Evolutionary conservation across 2,329 filamentous ascomycete species (phyloP), one percentile per base, ranked within the genome.

Genomic region (Talaromyces atroroseus): DNA sequence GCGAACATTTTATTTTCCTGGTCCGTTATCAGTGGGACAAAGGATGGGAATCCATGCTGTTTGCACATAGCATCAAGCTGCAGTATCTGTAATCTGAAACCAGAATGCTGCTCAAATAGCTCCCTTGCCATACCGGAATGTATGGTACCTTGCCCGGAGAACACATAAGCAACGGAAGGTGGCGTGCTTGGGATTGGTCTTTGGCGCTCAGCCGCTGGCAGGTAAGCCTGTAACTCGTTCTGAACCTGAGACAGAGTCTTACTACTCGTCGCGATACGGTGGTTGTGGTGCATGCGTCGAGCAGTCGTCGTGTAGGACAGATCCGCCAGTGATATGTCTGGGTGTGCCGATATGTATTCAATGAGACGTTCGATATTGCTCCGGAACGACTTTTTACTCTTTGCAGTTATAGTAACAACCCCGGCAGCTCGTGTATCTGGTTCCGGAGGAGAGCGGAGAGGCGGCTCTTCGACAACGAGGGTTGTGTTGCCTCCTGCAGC

Each of bases 291-390:
- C 14, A 82, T 79, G 45, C 80, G 79, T 24, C 84, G 78, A 11
- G 85, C 84, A 1, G 83, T 86, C 0, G 80, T 83, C 1, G 82
- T 83, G 69, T 86, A 87, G 0, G 83, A 79, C 1, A 87, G 68
- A 53, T 81, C 71, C 0, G 77, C 74, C 2, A 86, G 63, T 0
- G 78, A 77, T 0, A 63, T 40, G 0, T 76, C 76, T 5, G 78
- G 74, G 0, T 79, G 73, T 20, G 29, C 2, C 8, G 36, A 40
- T 1, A 56, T 3, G 21, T 29, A 51, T 18, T 38, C 16, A 14
- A 47, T n/a, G 11, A 56, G 32, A 5, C 23, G 21, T 20, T 21
- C 18, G 7, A 47, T 29, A 36, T 49, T 79, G 71, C 6, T 78
- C 75, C 57, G 86, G 2, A 80, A 65, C 0, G 77, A 70, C 2